Evolutionary conservation across 2,329 filamentous ascomycete genomes (phyloP).

Genomic region (Chaetomium strumarium): DNA sequence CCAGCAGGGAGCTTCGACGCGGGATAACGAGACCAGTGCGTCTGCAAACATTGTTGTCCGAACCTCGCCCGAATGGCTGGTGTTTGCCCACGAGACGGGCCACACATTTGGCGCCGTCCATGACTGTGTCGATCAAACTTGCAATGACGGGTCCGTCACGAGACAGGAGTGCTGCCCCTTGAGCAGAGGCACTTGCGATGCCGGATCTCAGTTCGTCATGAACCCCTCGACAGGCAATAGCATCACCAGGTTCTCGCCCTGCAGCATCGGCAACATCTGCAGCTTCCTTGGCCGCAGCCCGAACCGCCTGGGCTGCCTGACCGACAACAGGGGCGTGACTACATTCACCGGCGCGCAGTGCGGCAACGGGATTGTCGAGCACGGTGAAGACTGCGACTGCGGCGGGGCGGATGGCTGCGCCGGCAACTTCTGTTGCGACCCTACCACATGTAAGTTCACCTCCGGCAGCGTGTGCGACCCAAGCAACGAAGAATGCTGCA

Average conservation of each 20-base stretch:
- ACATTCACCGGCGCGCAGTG: slow-evolving; percentile 81
- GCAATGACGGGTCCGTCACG: slow-evolving; percentile 50
- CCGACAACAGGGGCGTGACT: slow-evolving; percentile 76
- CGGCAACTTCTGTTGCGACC: slow-evolving; percentile 74
- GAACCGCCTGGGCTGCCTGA: slow-evolving; percentile 70
- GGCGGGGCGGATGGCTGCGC: slow-evolving; percentile 69
- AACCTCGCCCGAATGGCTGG: slow-evolving; percentile 84
- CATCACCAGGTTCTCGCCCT: slow-evolving; percentile 78
- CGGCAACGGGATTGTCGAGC: slow-evolving; percentile 94
- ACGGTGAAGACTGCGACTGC: slow-evolving; percentile 93
- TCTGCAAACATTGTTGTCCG: slow-evolving; percentile 85
- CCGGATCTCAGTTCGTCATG: slow-evolving; percentile 82
- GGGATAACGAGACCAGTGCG: slow-evolving; percentile 65
- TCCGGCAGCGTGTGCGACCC: slow-evolving; percentile 70
- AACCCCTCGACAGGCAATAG: slow-evolving; percentile 75
- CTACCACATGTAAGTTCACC: slow-evolving; percentile 80
- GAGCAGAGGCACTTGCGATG: slow-evolving; percentile 61
- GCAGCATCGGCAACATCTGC: slow-evolving; percentile 90
- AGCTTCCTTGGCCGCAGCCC: slow-evolving; percentile 72
- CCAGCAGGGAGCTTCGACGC: slow-evolving; percentile 49
- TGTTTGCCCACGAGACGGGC: slow-evolving; percentile 89
- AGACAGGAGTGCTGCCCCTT: slow-evolving; percentile 72
- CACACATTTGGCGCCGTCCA: slow-evolving; percentile 96
- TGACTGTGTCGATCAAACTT: slow-evolving; percentile 71
- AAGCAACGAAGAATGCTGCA: slow-evolving; percentile 78